Evolutionary conservation across 257 asterid species (phyloP).

Genomic region (Solanum chmielewskii): DNA sequence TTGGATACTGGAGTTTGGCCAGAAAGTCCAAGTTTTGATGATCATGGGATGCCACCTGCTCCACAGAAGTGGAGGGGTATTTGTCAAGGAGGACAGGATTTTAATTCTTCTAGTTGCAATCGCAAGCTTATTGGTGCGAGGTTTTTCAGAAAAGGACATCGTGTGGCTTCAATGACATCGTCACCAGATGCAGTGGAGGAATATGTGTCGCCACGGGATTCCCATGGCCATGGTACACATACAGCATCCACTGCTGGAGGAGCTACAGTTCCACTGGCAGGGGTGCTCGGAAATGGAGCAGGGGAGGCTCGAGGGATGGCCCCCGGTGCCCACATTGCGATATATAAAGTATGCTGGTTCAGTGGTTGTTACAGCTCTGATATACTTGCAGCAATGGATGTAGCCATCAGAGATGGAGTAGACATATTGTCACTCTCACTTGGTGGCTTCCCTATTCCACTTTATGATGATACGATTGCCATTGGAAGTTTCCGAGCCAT

Average conservation of each 20-base stretch:
- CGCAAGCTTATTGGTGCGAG: constrained; percentile 75
- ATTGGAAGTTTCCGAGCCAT: constrained; percentile 81
- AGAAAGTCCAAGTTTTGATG: constrained; percentile 79
- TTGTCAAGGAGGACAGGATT: constrained; percentile 54
- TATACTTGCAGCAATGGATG: constrained; percentile 85
- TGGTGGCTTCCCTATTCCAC: constrained; percentile 79
- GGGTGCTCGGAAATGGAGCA: constrained; percentile 49
- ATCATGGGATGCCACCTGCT: constrained; percentile 54
- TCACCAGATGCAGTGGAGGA: constrained; percentile 27
- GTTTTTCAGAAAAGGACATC: constrained; percentile 69
- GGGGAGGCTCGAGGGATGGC: constrained; percentile 93
- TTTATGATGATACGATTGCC: constrained; percentile 76
- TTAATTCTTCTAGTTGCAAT: constrained; percentile 54
- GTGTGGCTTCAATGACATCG: constrained; percentile 35
- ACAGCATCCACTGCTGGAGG: constrained; percentile 86
- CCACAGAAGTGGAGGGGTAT: constrained; percentile 74
- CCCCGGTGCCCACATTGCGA: constrained; percentile 60
- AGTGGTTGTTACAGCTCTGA: constrained; percentile 92
- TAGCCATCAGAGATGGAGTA: constrained; percentile 70
- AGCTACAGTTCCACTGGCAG: constrained; percentile 34
- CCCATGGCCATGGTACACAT: constrained; percentile 84
- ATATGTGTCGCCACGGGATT: constrained; percentile 71
- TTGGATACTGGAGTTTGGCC: constrained; percentile 95
- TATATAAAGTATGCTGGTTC: constrained; percentile 81
- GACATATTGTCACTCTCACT: constrained; percentile 75